Base-by-base conservation (phyloP, 2,329 filamentous ascomycete species). In the Fusarium chlamydosporum region DNA sequence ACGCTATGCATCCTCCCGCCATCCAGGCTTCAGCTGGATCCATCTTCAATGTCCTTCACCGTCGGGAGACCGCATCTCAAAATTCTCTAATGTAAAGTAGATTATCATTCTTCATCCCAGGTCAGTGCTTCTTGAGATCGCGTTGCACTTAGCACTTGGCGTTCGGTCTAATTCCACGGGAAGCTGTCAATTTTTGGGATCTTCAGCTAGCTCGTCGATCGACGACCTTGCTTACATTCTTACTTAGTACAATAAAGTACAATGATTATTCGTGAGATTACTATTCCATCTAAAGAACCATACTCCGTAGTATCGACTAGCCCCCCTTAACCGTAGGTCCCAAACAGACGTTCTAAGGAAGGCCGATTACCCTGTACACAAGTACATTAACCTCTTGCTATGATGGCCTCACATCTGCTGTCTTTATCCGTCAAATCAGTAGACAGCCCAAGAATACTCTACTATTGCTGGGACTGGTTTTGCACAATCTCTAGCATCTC, bases 101-200 rank as follows among this genome's bases (percentile, higher is more conserved):
- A 53, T 58, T 63, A 52, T 52, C 62, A 15, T 40, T 43, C 20
- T 20, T 56, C 65, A 50, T 66, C 34, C 50, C 50, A 27, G 45
- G 40, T 33, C 27, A 18, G 20, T 40, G 5, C 40, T 42, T 31
- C 34, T 9, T 16, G 26, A 65, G 26, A 59, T 64, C 20, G 34
- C 35, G 42, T 31, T 34, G 33, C n/a, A 13, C 15, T 45, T 40
- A 20, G 13, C 46, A 52, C 29, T 65, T 66, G 34, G 42, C 41
- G 16, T 37, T 56, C 43, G 45, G 33, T 41, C 53, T 51, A 53
- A 58, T 65, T 55, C 53, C 31, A 31, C 33, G 33, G 48, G 38
- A 18, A 20, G 29, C 37, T 42, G 16, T 27, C 40, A 47, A 40
- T 18, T 38, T 43, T 43, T 23, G 16, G 16, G 46, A 47, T 60